Percentiles rank a stretch among this genome's conserved stretches.
Conservation (phyloP, 371 early-diverging fungal genomes). For the Haplosporangium sp. region DNA sequence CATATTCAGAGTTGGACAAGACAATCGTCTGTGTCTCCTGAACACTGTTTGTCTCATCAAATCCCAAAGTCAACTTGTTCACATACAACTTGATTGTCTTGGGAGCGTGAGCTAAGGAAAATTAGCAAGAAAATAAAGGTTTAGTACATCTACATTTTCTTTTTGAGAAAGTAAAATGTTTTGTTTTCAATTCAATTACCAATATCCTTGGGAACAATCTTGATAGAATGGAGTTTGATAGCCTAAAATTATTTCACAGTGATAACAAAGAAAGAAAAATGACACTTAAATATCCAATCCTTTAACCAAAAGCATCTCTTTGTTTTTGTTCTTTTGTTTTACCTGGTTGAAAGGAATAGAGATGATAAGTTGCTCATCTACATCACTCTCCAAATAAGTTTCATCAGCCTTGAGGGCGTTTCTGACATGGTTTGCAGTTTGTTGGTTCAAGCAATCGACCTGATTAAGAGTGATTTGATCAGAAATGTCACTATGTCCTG, state of each 20-base stretch:
- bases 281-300: too few relatives aligned
- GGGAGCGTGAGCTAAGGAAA: conserved; percentile 78
- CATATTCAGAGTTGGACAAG: conserved; percentile 76
- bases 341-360: conserved; percentile 88
- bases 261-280: background rate
- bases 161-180: too few relatives aligned
- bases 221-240: conserved; percentile 91
- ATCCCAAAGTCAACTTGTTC: conserved; percentile 84
- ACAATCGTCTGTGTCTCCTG: conserved; percentile 81
- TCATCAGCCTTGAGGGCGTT: conserved; percentile 82
- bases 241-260: conserved; percentile 45
- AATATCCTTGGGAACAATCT: conserved; percentile 71
- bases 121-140: conserved; percentile 2
- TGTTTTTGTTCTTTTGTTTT: background rate
- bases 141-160: too few relatives aligned
- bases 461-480: conserved; percentile 78
- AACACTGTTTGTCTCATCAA: conserved; percentile 87
- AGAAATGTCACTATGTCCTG: conserved; percentile 65
- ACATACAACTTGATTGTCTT: conserved; percentile 87
- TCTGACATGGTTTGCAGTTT: conserved; percentile 76
- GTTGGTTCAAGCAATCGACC: conserved; percentile 91
- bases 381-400: conserved; percentile 85
- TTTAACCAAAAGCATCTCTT: conserved; percentile 1
- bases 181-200: conserved; percentile 42
- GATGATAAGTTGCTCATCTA: conserved; percentile 94